Conservation (phyloP, 305 asterid genomes). For the Withania somnifera region DNA sequence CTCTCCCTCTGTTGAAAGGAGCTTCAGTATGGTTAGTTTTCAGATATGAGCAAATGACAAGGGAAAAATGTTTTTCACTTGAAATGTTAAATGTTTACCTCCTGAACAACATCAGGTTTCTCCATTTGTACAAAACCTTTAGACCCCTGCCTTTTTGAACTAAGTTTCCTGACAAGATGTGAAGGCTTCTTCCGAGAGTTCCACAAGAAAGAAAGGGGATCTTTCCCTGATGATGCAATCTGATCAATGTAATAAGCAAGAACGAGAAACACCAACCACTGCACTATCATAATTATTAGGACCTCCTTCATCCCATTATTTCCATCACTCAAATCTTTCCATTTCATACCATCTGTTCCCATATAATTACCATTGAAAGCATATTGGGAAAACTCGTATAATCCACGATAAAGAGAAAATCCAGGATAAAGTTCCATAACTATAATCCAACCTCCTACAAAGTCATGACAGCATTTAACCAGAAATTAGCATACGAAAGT, state of each 20-base stretch:
- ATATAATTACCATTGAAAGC: constrained; percentile 50
- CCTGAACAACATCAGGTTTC: constrained; percentile 68
- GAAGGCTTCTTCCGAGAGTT: constrained; percentile 36
- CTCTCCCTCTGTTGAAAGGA: constrained; percentile 16
- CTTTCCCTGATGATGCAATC: constrained; percentile 56
- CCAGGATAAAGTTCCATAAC: constrained; percentile 92
- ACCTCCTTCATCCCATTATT: constrained; percentile 61
- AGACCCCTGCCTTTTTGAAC: constrained; percentile 55
- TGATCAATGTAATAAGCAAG: constrained; percentile 68
- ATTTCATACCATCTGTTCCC: constrained; percentile 91
- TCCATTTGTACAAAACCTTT: constrained; percentile 65
- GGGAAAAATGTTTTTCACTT: background rate
- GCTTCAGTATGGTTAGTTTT: background rate
- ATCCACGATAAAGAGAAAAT: constrained; percentile 76
- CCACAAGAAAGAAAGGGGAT: constrained; percentile 45
- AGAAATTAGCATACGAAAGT: background rate
- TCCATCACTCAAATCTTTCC: constrained; percentile 62
- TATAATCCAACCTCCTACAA: constrained; percentile 72
- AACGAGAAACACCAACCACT: constrained; percentile 70
- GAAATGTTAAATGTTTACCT: constrained; percentile 32
- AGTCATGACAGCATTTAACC: constrained; percentile 8
- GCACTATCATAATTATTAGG: constrained; percentile 55
- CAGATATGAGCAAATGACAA: background rate
- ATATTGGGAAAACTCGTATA: constrained; percentile 83
- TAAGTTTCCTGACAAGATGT: constrained; percentile 52